Evolutionary conservation across 257 asterid species (phyloP).

Genomic region (Solanum dulcamara): DNA sequence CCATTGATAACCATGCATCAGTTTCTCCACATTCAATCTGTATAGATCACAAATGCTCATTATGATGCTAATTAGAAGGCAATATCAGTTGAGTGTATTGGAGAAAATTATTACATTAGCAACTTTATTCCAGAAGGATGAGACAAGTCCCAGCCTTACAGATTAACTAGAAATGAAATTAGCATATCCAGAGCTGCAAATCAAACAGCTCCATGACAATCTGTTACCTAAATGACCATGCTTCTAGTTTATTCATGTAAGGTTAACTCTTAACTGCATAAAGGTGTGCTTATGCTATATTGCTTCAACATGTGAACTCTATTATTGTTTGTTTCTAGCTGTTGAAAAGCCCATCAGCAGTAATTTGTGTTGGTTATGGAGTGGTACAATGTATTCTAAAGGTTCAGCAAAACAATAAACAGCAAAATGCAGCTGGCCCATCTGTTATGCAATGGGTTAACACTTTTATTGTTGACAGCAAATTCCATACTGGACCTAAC

Average conservation of each 20-base stretch:
- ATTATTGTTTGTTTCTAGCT: not conserved
- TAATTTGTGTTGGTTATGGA: not conserved
- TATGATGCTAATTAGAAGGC: not conserved
- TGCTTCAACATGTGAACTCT: not conserved
- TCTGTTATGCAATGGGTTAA: not conserved
- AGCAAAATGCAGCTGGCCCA: not conserved
- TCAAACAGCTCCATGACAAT: not conserved
- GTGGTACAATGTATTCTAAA: not conserved
- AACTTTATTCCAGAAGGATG: not conserved
- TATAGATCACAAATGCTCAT: slow-evolving; percentile 2
- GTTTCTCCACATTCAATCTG: slow-evolving; percentile 96
- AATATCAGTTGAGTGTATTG: not conserved
- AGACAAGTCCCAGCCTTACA: not conserved
- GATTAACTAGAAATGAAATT: not conserved
- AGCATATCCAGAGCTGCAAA: not conserved
- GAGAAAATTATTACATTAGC: not conserved
- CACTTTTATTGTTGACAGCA: not conserved
- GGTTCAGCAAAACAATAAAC: not conserved
- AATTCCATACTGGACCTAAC: not conserved
- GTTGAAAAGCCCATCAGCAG: not conserved
- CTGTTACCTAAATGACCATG: not conserved
- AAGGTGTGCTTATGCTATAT: not conserved
- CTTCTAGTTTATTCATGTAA: not conserved
- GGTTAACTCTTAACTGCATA: not conserved
- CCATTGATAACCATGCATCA: slow-evolving; percentile 97